Base-by-base conservation (phyloP, 139 green algal genomes). In the Chlamydomonas sphaeroides region DNA sequence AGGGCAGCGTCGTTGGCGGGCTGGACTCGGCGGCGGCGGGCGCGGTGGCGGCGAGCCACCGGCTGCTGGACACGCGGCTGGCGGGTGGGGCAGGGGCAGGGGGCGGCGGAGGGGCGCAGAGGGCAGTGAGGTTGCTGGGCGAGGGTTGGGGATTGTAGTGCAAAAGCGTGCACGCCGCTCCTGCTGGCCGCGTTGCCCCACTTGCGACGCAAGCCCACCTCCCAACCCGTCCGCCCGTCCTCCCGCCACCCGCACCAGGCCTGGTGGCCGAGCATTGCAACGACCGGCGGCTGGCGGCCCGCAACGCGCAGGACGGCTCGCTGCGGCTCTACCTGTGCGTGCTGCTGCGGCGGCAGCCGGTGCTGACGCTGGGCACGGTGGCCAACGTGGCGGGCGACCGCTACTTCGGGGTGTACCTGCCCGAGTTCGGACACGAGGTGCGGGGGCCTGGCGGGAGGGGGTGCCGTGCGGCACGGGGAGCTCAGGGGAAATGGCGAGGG, bases 361-460 rank as follows among this genome's bases (percentile, higher is more conserved):
- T 86, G 32, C 78, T 95, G 0, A 85, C 85, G 28, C 61, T 59
- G 14, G 71, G 10, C 42, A 82, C 61, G 48, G 65, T 84, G 42
- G n/a, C n/a, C 35, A 68, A 78, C 35, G 39, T 98, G 6, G 93
- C 91, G 4, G 93, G 93, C 33, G 86, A 92, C 78, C 83, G 80
- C 42, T 98, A 93, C 89, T 91, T 98, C 67, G 88, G 83, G 35
- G 87, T 92, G 18, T 99, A 94, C 85, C 65, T 98, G 5, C 89
- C 93, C 7, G 85, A 90, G 38, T 91, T 94, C 57, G 95, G 95
- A 11, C 25, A 36, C 39, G 45, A 74, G 25, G 41, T 83, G 30
- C 23, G 35, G 41, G n/a, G n/a, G n/a, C n/a, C n/a, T n/a, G n/a
- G n/a, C n/a, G n/a, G n/a, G n/a, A n/a, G n/a, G n/a, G n/a, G n/a